Evolutionary conservation across 192 early-diverging fungal species (phyloP).

Genomic region (Funneliformis mosseae): DNA sequence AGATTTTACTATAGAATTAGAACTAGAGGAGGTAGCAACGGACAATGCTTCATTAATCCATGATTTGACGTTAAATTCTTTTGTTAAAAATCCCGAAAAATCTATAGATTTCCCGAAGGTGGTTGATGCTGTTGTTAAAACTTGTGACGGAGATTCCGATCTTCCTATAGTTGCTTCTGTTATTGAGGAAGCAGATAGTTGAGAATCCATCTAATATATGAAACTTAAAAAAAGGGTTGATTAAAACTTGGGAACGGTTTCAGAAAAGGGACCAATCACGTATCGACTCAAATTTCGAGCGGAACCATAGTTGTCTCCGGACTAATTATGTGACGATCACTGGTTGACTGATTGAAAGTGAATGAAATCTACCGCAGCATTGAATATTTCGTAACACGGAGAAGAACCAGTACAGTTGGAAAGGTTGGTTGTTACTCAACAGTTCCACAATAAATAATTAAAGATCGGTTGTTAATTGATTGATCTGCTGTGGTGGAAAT

Average conservation of each 20-base stretch:
- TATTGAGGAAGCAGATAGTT: neutral
- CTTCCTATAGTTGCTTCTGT: neutral
- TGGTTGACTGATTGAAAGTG: too few relatives aligned
- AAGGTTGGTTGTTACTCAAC: neutral
- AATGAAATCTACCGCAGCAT: too few relatives aligned
- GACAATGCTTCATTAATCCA: slow-evolving; percentile 65
- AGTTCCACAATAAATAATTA: neutral
- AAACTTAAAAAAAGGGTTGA: neutral
- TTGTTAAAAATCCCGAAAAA: slow-evolving; percentile 40
- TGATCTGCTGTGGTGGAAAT: neutral
- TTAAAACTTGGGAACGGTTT: too few relatives aligned
- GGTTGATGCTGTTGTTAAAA: neutral
- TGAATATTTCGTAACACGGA: too few relatives aligned
- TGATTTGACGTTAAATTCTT: slow-evolving; percentile 63
- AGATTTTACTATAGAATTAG: neutral
- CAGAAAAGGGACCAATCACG: too few relatives aligned
- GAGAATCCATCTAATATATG: neutral
- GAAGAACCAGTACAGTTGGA: too few relatives aligned
- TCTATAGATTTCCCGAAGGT: slow-evolving; percentile 9
- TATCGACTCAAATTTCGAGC: too few relatives aligned
- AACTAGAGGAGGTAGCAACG: neutral
- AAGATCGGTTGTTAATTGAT: neutral
- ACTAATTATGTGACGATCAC: too few relatives aligned
- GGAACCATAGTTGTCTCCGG: too few relatives aligned
- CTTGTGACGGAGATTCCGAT: neutral